Evolutionary conservation across 1,284 basidiomycete species (phyloP), one percentile per base, ranked within the genome.

Genomic region (Coriolopsis trogii): DNA sequence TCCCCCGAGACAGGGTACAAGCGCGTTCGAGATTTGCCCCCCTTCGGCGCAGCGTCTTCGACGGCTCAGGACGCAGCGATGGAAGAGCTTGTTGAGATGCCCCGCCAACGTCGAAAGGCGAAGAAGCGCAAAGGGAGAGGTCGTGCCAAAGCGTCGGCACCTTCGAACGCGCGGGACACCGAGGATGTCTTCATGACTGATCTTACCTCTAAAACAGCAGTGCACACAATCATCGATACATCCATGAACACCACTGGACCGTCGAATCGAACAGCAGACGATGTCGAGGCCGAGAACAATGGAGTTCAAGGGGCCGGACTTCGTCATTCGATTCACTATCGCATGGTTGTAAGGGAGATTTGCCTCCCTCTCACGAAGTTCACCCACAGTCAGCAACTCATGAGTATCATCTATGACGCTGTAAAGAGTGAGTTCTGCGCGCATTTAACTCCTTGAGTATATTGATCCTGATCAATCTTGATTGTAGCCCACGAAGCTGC

Each of bases 281-380:
- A 28, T 4, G 6, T 16, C 20, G 3, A 8, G 6, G 18, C 13
- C 1, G 43, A 36, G 2, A 12, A 28, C 2, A 3, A n/a, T 12
- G 10, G 23, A 8, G 4, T 18, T 6, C 33, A 21, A 31, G 26
- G 38, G 4, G 12, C 6, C 24, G 25, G 33, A 2, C 25, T 42
- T 4, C 48, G 43, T 15, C 41, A 43, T 13, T 21, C 31, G 4
- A 25, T 28, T 12, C 54, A 56, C 31, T 52, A 49, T 20, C 54
- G 54, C 28, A 37, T 52, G n/a, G 54, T 40, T 4, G 49, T 52
- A 13, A 18, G 34, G 24, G 54, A 56, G n/a, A 45, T 56, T 15
- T 51, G 49, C 34, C 26, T 49, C 5, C 24, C 42, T 3, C 20
- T 46, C 3, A 31, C n/a, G 0, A 13, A 34, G 4, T 49, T 56